These are phyloP conservation scores for Phytophthora colocasiae DNA, from an alignment of 352 stramenopile genomes.

Conservation along the genomic window DNA sequence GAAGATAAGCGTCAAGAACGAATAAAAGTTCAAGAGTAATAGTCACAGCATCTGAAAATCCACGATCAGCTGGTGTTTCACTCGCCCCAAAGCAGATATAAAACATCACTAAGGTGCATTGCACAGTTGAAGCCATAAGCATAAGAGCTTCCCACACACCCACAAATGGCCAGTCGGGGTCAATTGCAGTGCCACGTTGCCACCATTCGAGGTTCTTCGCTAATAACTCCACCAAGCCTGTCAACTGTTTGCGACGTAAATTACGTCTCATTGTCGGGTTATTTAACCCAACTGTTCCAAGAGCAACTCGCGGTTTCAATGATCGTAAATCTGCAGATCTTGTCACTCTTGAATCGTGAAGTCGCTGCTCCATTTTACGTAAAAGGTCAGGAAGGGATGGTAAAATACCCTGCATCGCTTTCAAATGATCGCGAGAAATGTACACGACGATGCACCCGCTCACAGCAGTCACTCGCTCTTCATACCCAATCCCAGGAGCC, in stretches of 20 bases:
- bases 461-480: constrained; percentile 51
- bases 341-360: constrained; percentile 38
- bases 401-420: constrained; percentile 43
- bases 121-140: constrained; percentile 45
- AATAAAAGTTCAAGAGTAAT: constrained; percentile 54
- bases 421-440: constrained; percentile 51
- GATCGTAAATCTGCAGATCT: constrained; percentile 42
- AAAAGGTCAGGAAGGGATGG: constrained; percentile 41
- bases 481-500: constrained; percentile 32
- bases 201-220: constrained; percentile 45
- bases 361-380: constrained; percentile 35
- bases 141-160: constrained; percentile 60
- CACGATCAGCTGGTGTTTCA: constrained; percentile 16
- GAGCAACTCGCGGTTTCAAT: constrained; percentile 21
- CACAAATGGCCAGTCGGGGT: constrained; percentile 59
- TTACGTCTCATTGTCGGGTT: constrained; percentile 31
- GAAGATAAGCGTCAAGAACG: constrained; percentile 57
- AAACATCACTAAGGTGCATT: constrained; percentile 56
- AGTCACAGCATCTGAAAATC: constrained; percentile 37
- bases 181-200: constrained; percentile 41
- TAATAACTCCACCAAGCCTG: constrained; percentile 19
- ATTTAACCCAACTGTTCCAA: constrained; percentile 27
- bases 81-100: constrained; percentile 55
- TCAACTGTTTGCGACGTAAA: constrained; percentile 28
- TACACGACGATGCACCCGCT: constrained; percentile 67